Base-by-base conservation (phyloP, 495 filamentous ascomycete genomes). In the Penicillium bovifimosum region DNA sequence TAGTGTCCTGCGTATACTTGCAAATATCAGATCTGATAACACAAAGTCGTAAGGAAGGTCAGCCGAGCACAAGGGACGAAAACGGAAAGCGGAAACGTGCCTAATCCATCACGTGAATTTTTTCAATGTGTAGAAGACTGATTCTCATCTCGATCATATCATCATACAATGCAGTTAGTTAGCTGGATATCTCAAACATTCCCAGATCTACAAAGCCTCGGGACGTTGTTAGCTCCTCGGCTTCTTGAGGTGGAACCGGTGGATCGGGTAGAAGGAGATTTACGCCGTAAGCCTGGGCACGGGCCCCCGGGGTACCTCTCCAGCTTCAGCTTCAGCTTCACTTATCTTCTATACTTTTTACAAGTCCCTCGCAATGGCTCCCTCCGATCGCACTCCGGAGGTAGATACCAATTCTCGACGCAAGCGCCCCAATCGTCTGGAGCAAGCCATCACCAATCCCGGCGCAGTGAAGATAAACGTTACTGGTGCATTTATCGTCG, bases 381-480 rank as follows among this genome's bases (percentile, higher is more conserved):
- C 49, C 38, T 54, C 61, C 49, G 54, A 60, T 50, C 57, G 40
- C 9, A 42, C 17, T 8, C 47, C 48, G 40, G 51, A 46, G 41
- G 54, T 43, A 35, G 38, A 50, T 29, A 55, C 58, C 38, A 47
- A 57, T 56, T 42, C 55, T 16, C 58, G 55, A 41, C 55, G 60
- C 45, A 66, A 59, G 44, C 62, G 62, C 31, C 60, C 58, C 26
- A 55, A 55, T 33, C 71, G 71, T 18, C 45, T 76, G 34, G 84
- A 91, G 63, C 84, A 83, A 49, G 83, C 88, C 4, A 87, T 96
- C 61, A 80, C 76, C 56, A 88, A 91, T 55, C 91, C 91, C 2
- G 91, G 91, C 16, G 79, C 86, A 4, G 88, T 95, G 44, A 82
- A 86, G 63, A 97, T 98, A 69, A 96, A 98, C 62, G 92, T 97